A percentile compares a stretch with the other conserved stretches of the same genome.
Conservation (phyloP, 192 early-diverging fungal genomes). For the Chytriomyces sp. region DNA sequence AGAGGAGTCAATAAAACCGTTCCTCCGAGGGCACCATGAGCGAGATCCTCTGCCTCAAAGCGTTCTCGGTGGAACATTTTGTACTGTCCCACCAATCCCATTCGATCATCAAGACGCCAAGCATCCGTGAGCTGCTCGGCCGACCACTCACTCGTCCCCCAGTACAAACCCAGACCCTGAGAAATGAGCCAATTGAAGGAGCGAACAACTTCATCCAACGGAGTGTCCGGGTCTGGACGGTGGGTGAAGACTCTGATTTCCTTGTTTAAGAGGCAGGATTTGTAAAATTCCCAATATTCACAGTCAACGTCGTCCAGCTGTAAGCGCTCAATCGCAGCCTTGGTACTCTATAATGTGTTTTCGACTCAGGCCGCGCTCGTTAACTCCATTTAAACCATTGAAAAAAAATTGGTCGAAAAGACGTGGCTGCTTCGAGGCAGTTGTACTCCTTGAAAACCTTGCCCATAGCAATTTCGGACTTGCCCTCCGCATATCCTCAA, state of each 20-base stretch:
- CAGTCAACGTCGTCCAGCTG: conserved; percentile 69
- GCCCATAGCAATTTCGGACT: conserved; percentile 77
- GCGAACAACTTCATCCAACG: conserved; percentile 83
- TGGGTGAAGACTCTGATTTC: conserved; percentile 71
- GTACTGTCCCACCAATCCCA: conserved; percentile 78
- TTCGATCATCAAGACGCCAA: conserved; percentile 60
- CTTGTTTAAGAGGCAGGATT: neutral
- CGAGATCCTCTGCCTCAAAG: conserved; percentile 6
- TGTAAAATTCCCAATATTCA: neutral
- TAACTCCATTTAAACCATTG: conserved; percentile 53
- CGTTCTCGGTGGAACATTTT: conserved; percentile 81
- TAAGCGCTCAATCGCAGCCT: conserved; percentile 60
- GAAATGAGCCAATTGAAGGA: conserved; percentile 83
- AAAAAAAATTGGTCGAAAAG: conserved; percentile 73
- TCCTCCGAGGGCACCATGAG: no score
- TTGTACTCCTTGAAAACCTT: conserved; percentile 74
- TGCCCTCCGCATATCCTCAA: conserved; percentile 51
- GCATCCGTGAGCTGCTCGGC: conserved; percentile 77
- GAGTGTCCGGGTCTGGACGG: conserved; percentile 69
- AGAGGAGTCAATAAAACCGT: neutral
- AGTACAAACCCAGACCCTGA: conserved; percentile 77
- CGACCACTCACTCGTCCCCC: conserved; percentile 80
- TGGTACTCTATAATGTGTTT: conserved; percentile 88
- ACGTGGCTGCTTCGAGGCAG: conserved; percentile 74
- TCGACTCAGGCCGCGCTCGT: conserved; percentile 78